phyloP scores from a whole-genome alignment of 441 rosid genomes.

The Jatropha multifida region DNA sequence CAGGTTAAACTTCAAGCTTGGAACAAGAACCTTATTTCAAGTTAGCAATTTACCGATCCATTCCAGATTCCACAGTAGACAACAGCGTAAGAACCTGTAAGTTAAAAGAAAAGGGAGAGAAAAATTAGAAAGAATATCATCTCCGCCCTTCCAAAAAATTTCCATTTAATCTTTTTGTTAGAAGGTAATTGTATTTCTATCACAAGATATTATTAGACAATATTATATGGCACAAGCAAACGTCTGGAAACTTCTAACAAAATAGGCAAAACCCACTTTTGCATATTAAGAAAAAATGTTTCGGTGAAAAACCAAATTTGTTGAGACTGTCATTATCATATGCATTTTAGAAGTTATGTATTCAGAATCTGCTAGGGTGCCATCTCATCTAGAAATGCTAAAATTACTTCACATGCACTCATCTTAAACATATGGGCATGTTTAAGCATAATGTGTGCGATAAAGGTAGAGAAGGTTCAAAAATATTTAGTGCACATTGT shows the following conservation, averaged over 20 bases:
- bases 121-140: not conserved
- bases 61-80: conserved; percentile 83
- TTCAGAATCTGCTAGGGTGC: not conserved
- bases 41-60: conserved; percentile 59
- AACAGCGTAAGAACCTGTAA: conserved; percentile 68
- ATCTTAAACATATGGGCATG: not conserved
- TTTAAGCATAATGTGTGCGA: not conserved
- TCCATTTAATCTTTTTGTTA: not conserved
- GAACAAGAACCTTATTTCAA: conserved; percentile 9
- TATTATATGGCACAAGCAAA: not conserved
- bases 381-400: not conserved
- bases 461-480: conserved; percentile 8
- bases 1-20: conserved; percentile 9
- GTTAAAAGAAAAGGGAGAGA: conserved; percentile 13
- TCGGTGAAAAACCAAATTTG: not conserved
- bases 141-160: not conserved
- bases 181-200: not conserved
- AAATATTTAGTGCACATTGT: not conserved
- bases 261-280: not conserved
- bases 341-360: not conserved
- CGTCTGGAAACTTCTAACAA: not conserved
- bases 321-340: not conserved
- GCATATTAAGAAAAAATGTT: not conserved
- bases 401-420: not conserved
- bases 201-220: not conserved